phyloP scores from a whole-genome alignment of 2,329 filamentous ascomycete species.

The Aspergillus sp. region DNA sequence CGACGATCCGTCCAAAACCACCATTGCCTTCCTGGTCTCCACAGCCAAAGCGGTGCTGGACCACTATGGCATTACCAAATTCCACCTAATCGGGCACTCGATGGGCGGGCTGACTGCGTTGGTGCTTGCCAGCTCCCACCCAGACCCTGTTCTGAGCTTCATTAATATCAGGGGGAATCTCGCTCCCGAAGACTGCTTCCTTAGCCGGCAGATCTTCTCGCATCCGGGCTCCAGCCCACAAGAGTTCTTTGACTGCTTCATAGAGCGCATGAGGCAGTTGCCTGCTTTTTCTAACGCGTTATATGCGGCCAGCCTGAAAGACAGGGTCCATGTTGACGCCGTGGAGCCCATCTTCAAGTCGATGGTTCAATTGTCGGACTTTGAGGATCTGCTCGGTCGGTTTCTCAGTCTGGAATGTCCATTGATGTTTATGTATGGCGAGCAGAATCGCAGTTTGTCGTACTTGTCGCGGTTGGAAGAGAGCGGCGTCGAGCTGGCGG shows the following conservation, averaged over 20 bases:
- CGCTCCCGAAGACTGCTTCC: conserved; percentile 24
- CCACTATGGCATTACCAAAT: conserved; percentile 16
- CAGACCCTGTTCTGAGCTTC: conserved; percentile 19
- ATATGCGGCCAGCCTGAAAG: conserved; percentile 19
- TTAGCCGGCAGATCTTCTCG: conserved; percentile 24
- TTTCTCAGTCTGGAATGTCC: conserved; percentile 16
- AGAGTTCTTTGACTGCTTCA: conserved; percentile 19
- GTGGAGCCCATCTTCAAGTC: conserved; percentile 22
- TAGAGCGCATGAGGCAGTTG: conserved; percentile 12
- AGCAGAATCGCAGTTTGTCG: conserved; percentile 17
- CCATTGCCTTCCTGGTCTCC: conserved; percentile 24
- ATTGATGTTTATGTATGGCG: conserved; percentile 24
- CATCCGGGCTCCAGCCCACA: conserved; percentile 9
- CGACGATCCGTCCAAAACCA: conserved; percentile 15
- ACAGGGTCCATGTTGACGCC: conserved; percentile 15
- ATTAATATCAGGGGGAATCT: conserved; percentile 25
- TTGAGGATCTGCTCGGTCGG: conserved; percentile 16
- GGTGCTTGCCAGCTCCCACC: conserved; percentile 15
- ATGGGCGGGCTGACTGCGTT: conserved; percentile 25
- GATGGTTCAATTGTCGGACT: conserved; percentile 22
- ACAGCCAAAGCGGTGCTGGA: conserved; percentile 18
- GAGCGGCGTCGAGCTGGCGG: conserved; percentile 19
- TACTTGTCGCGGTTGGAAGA: conserved; percentile 16
- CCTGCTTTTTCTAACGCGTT: conserved; percentile 14
- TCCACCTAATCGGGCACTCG: conserved; percentile 25